These are phyloP conservation scores for Cercophora scortea DNA, from an alignment of 495 filamentous ascomycete species.

Conservation along the genomic window DNA sequence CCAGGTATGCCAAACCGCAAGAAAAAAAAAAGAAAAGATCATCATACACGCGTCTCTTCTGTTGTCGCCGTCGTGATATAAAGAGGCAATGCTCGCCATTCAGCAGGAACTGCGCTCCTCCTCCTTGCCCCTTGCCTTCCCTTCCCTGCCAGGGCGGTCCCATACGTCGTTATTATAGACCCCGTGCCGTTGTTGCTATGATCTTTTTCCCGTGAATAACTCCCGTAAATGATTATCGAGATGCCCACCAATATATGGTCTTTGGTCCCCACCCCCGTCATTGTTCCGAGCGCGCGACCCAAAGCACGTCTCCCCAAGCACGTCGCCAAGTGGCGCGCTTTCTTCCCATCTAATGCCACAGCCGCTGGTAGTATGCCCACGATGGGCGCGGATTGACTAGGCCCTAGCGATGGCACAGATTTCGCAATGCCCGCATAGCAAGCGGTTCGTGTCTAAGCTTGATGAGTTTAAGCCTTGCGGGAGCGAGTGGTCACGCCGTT, in stretches of 20 bases:
- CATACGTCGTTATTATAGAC: constrained; percentile 20
- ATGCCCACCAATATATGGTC: constrained; percentile 20
- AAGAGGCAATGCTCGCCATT: neutral
- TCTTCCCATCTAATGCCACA: neutral
- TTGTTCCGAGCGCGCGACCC: neutral
- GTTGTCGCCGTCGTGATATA: neutral
- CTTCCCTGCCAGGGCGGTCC: neutral
- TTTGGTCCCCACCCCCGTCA: neutral
- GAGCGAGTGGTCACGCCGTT: constrained; percentile 46
- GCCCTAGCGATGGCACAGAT: neutral
- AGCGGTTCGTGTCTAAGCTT: neutral
- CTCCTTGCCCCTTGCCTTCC: neutral
- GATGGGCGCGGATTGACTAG: neutral
- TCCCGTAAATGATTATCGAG: constrained; percentile 27
- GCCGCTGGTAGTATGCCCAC: neutral
- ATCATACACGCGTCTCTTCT: neutral
- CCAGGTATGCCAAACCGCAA: neutral
- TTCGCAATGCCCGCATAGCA: neutral
- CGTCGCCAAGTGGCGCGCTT: neutral
- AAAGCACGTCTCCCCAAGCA: neutral
- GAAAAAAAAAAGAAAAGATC: neutral
- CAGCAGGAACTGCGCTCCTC: neutral
- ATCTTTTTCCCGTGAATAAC: constrained; percentile 20
- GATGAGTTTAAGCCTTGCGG: constrained; percentile 45
- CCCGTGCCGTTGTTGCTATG: constrained; percentile 15